Base-by-base conservation (phyloP, 73 alveolate genomes). In the Uronychia binucleata region DNA sequence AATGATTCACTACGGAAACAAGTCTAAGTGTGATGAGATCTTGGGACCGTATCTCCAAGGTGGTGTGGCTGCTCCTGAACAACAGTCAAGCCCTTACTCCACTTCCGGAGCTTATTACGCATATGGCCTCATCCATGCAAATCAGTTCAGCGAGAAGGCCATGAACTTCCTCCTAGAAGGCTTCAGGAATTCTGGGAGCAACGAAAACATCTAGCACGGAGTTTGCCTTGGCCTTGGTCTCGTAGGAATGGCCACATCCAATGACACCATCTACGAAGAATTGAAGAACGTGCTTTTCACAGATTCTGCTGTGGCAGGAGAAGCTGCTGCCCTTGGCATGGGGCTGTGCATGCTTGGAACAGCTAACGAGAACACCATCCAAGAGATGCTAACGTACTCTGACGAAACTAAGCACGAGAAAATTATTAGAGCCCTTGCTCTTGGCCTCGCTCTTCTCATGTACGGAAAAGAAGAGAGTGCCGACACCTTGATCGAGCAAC, bases 231-330 rank as follows among this genome's bases (percentile, higher is more conserved):
- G 99, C n/a, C 92, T 95, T 30, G 99, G 99, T 8, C 93, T 97
- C 31, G 90, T 90, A 8, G 96, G 98, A 25, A 93, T 97, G 99
- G 99, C 97, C 0, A 92, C 98, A 1, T 92, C 92, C 46, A 92
- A 94, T 74, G 91, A 88, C 77, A 85, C 88, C 26, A 84, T 97
- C 88, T 95, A 93, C 83, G 97, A 92, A 77, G 94, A 86, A 79
- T 87, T 93, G 32, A 94, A 92, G 81, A 92, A 85, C 78, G 96
- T 95, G 29, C 89, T 97, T 74, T 97, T 80, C 79, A 88, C 96
- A 0, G 99, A 98, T 90, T 90, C 96, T 31, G 99, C 99, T 0
- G 94, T 96, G 30, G 96, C 97, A 0, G 99, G 99, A 1, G 99
- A 98, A 89, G 99, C 99, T 34, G 99, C 99, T 0, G 98, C 98